Evolutionary conservation across 345 rosid species (phyloP).

Genomic region (Sonneratia caseolaris): DNA sequence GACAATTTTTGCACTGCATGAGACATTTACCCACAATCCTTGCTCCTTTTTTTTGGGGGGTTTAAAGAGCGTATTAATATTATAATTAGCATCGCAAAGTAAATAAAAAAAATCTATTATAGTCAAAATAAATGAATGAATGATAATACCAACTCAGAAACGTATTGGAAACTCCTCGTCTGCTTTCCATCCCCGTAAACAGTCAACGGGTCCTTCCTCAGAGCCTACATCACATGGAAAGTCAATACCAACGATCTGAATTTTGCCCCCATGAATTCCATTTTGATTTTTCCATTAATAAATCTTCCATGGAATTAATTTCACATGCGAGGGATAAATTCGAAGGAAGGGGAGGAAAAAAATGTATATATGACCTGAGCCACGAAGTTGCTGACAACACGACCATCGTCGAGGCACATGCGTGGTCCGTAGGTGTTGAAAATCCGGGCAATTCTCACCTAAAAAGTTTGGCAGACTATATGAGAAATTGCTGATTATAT

Average conservation of each 20-base stretch:
- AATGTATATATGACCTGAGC: conserved; percentile 36
- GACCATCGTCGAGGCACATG: conserved; percentile 86
- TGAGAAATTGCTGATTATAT: not conserved
- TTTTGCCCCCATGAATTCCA: not conserved
- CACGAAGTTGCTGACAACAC: conserved; percentile 82
- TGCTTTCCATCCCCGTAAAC: conserved; percentile 92
- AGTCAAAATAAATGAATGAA: too few species aligned
- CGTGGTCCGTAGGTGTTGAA: conserved; percentile 84
- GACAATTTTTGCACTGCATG: too few species aligned
- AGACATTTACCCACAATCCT: too few species aligned
- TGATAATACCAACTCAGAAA: conserved; percentile 62
- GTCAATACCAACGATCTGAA: not conserved
- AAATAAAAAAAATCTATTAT: not conserved
- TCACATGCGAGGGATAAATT: not conserved
- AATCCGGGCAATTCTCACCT: conserved; percentile 80
- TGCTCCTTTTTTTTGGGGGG: too few species aligned
- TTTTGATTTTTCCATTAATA: not conserved
- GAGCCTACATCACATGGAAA: conserved; percentile 28
- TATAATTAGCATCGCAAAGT: not conserved
- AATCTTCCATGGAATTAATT: not conserved
- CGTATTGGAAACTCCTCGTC: conserved; percentile 82
- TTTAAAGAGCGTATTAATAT: not conserved
- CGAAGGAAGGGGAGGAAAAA: not conserved
- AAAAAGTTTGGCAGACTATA: not conserved
- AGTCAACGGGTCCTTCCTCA: conserved; percentile 76